phyloP scores from a whole-genome alignment of 2,329 filamentous ascomycete species.

The Fusarium pilosicola region DNA sequence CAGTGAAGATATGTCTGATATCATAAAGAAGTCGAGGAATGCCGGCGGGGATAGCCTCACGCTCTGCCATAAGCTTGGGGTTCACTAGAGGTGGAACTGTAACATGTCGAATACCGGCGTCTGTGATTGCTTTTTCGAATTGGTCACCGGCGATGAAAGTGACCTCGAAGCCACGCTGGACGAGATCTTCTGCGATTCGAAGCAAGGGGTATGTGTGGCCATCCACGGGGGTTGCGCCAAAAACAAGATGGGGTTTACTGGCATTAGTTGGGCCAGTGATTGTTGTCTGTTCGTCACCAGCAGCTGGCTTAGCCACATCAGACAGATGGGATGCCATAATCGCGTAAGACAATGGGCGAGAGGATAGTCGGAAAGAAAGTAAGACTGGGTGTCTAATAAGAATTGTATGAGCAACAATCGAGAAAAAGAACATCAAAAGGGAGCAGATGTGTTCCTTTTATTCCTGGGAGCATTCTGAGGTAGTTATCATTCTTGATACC shows the following conservation, averaged over 20 bases:
- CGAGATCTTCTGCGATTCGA: slow-evolving; percentile 50
- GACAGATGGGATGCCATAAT: not conserved
- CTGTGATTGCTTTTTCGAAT: slow-evolving; percentile 49
- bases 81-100: slow-evolving; percentile 8
- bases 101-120: slow-evolving; percentile 52
- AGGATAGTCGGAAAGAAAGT: not conserved
- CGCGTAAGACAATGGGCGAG: not conserved
- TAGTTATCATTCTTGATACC: not conserved
- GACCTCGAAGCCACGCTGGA: slow-evolving; percentile 53
- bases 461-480: not conserved
- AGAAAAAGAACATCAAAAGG: no score
- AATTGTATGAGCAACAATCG: not conserved
- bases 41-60: slow-evolving; percentile 30
- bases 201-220: slow-evolving; percentile 48
- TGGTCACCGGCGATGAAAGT: slow-evolving; percentile 53
- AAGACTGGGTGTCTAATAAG: not conserved
- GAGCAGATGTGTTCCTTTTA: not conserved
- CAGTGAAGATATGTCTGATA: slow-evolving; percentile 37
- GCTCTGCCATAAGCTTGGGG: slow-evolving; percentile 32
- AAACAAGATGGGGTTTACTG: slow-evolving; percentile 46
- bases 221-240: slow-evolving; percentile 41
- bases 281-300: slow-evolving; percentile 4
- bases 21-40: slow-evolving; percentile 47
- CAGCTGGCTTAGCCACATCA: not conserved
- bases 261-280: not conserved